Evolutionary conservation across 2,329 filamentous ascomycete genomes (phyloP), one percentile per base, ranked within the genome.

Genomic region (Colletotrichum spaethianum): DNA sequence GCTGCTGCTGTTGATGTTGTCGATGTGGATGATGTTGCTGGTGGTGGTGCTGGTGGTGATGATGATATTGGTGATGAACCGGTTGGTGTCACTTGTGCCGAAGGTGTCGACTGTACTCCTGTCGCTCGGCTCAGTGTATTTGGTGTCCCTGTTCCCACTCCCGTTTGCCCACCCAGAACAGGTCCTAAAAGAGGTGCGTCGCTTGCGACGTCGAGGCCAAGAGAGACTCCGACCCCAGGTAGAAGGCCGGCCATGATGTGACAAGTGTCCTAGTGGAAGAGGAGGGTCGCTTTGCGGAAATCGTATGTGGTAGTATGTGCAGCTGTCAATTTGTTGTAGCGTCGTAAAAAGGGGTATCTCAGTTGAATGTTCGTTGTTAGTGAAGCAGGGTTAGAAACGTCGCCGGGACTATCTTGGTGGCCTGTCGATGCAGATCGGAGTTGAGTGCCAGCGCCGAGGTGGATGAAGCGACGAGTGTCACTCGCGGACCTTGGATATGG

Each of bases 211-310:
- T 31, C n/a, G 50, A 60, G 53, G 28, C 36, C 12, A 28, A 63
- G 55, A 16, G 42, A 23, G 31, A 26, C 18, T 23, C 68, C 42
- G 20, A 60, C 44, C 9, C 59, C 62, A 20, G 67, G 46, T 11
- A 59, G 48, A 26, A 71, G 50, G 5, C 67, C 71, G 44, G 73
- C 59, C 73, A 74, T 74, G 46, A 23, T 63, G 56, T 31, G 20
- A 33, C 1, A 23, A 26, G 18, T 31, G 36, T 67, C 26, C 36
- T 38, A 14, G 23, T n/a, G 18, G 31, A 16, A 31, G 20, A 3
- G 33, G 40, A 61, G 40, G 57, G 56, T 46, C 20, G 42, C 16
- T 48, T 18, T 23, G 11, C 28, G 52, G 28, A 20, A 2, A 20
- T 26, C 12, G 12, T 60, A 18, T 60, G 52, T 44, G 16, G 31